Conservation (phyloP, 208 protist genomes). For the Leishmania tropica region DNA sequence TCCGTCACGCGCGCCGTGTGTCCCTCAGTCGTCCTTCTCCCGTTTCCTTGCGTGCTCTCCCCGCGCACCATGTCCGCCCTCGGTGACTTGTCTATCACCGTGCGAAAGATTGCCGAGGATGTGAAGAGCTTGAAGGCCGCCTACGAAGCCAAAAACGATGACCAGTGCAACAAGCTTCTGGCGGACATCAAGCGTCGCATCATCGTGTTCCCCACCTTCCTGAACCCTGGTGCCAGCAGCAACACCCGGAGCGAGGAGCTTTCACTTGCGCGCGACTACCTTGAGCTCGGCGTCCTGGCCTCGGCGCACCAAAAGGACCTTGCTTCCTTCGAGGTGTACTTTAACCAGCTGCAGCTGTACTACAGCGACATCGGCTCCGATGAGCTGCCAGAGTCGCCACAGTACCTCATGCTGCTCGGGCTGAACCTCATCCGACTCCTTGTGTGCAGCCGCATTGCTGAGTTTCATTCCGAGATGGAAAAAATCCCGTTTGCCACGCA, state of each 20-base stretch:
- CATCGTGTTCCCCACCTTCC: conserved; percentile 89
- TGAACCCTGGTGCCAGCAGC: conserved; percentile 71
- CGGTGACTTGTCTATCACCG: conserved; percentile 54
- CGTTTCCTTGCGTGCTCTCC: neutral
- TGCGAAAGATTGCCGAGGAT: conserved; percentile 76
- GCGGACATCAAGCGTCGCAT: conserved; percentile 73
- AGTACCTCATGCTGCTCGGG: conserved; percentile 83
- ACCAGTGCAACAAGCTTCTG: conserved; percentile 57
- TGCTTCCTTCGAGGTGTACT: conserved; percentile 82
- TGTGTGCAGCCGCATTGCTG: conserved; percentile 80
- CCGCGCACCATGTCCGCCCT: conserved; percentile 19
- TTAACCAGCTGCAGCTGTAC: conserved; percentile 88
- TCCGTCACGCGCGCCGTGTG: no score
- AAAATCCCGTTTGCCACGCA: conserved; percentile 84
- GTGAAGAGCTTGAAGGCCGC: conserved; percentile 77
- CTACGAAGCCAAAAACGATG: conserved; percentile 64
- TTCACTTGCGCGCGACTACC: conserved; percentile 77
- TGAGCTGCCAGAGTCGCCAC: conserved; percentile 75
- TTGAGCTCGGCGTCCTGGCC: conserved; percentile 88
- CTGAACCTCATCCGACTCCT: conserved; percentile 91
- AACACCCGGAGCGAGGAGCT: conserved; percentile 81
- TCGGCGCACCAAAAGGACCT: conserved; percentile 79
- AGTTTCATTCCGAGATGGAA: conserved; percentile 95
- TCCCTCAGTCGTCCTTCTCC: neutral
- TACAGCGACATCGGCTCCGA: conserved; percentile 77